Conservation (phyloP, 371 early-diverging fungal genomes). For the Nematocida minor region DNA sequence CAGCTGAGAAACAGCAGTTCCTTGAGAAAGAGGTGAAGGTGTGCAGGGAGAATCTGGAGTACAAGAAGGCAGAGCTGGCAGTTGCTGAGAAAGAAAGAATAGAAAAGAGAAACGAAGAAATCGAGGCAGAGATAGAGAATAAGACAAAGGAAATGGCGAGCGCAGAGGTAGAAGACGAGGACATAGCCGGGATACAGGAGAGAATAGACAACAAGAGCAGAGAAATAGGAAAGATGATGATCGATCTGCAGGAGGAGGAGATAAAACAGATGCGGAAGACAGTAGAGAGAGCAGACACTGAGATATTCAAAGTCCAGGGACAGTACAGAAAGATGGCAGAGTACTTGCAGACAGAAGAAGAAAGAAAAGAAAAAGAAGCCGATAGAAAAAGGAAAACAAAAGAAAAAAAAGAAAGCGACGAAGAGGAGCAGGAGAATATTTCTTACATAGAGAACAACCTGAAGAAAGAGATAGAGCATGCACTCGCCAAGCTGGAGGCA, state of each 20-base stretch:
- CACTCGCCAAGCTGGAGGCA: conserved; percentile 65
- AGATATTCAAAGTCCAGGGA: not conserved
- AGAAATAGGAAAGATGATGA: conserved; percentile 6
- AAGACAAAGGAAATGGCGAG: conserved; percentile 23
- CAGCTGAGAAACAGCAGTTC: not conserved
- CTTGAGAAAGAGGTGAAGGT: not conserved
- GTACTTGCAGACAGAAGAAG: not conserved
- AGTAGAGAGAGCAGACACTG: conserved; percentile 67
- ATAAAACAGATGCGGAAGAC: not conserved
- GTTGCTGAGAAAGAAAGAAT: conserved; percentile 1
- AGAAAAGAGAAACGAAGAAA: not conserved
- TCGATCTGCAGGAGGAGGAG: conserved; percentile 11
- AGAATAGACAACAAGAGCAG: conserved; percentile 50
- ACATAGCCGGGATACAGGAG: conserved; percentile 49
- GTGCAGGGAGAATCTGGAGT: conserved; percentile 71
- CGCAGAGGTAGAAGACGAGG: conserved; percentile 24
- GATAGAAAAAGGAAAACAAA: not conserved
- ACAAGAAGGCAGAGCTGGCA: conserved; percentile 53
- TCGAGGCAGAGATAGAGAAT: conserved; percentile 18
- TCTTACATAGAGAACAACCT: not conserved
- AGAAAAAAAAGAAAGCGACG: not conserved
- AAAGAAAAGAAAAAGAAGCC: not conserved
- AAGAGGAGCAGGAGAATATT: not conserved
- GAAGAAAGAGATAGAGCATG: conserved; percentile 61
- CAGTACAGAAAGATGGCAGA: conserved; percentile 61